Base-by-base conservation (phyloP, 75 land plant genomes). In the Cupressus sempervirens region DNA sequence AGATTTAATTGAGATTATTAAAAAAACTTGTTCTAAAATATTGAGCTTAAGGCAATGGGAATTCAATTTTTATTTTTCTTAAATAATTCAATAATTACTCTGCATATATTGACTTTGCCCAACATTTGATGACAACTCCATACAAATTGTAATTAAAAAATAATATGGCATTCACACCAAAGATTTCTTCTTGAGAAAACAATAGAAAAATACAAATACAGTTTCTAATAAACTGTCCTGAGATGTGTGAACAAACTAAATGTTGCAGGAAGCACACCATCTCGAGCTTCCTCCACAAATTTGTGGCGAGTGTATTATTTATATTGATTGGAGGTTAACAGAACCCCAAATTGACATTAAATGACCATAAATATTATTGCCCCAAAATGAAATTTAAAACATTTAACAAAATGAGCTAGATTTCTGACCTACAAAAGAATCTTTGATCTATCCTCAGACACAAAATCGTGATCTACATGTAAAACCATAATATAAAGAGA, bases 201-300 rank as follows among this genome's bases (percentile, higher is more conserved):
- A 36, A 79, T 79, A 45, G 46, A 72, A 40, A 45, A 79, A 79
- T 79, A 79, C 81, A 79, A 79, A 43, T 45, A 43, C 81, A 79
- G 81, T 29, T 45, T 43, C 29, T 41, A 79, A 45, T 79, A n/a
- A 43, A 45, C 46, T 43, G 48, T 43, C 29, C 81, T 45, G 48
- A 79, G 48, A 43, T 23, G 46, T 43, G 52, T 45, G 79, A 40
- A 76, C 26, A 76, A 79, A 45, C 30, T 45, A 79, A 79, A 79
- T 79, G 81, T 45, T 79, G 81, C 30, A 41, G 52, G 81, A 79
- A 79, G 81, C 81, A 43, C 29, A 26, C 30, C 32, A 9, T 77
- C 81, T n/a, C n/a, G 48, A 79, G 81, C 50, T 79, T 30, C 80
- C 81, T 45, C 81, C 81, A 79, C 74, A 79, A 79, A 79, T 79